Base-by-base conservation (phyloP, 2,329 filamentous ascomycete species). In the Dactylonectria macrodidyma region DNA sequence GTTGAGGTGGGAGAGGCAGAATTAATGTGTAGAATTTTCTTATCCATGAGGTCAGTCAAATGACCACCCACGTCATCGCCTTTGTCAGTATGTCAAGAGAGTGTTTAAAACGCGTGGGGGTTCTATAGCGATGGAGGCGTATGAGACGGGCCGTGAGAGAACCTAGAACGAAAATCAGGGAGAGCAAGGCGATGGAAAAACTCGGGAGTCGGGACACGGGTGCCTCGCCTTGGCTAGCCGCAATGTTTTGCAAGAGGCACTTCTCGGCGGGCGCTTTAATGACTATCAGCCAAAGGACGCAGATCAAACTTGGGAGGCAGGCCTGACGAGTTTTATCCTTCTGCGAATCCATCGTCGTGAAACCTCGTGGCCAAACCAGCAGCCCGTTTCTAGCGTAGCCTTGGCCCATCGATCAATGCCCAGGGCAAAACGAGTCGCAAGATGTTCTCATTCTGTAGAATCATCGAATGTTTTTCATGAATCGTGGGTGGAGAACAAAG, bases 391-490 rank as follows among this genome's bases (percentile, higher is more conserved):
- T 22, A 11, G 12, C 51, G 22, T 10, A 9, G 8, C 12, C n/a
- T 14, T 14, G 26, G 26, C 26, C 26, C 4, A 30, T 2, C 26
- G 7, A 30, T 54, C 33, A 54, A 54, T 54, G n/a, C 51, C 33
- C 22, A 22, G 51, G 19, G 38, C 51, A 41, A 55, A 56, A 56
- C 51, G 30, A 36, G 59, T 62, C 55, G 59, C 59, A 62, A 47
- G 62, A 44, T 11, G 19, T 36, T 36, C 46, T 50, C 24, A 41
- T 22, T 38, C 38, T 55, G 50, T 44, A 36, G 16, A 14, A 3
- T n/a, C 11, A 62, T 66, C 52, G 64, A 48, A 62, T 54, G 19
- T 56, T 66, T 60, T 60, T 55, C 51, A 52, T 22, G 38, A 34
- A 19, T 33, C 16, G 26, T 12, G 8, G 8, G 63, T 54, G 64